Evolutionary conservation across 2,329 filamentous ascomycete genomes (phyloP), one percentile per base, ranked within the genome.

Genomic region (Penicillium concentricum): DNA sequence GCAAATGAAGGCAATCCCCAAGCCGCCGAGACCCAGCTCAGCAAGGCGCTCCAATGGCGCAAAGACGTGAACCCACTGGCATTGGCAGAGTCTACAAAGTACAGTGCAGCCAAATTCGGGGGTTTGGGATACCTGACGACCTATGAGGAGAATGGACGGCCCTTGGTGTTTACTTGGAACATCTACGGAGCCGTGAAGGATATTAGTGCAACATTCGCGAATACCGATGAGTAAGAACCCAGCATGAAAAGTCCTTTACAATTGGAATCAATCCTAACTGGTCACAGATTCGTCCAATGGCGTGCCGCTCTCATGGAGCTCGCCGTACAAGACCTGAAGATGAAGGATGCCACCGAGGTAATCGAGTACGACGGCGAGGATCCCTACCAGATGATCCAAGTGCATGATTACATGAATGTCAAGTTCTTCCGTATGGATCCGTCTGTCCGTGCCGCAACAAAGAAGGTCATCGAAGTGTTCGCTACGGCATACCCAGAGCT

Each of bases 371-470:
- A 79, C 35, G 83, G 82, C 16, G 77, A 81, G 10, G 93, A 97
- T 70, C 90, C 89, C 1, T 95, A 96, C 78, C 90, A 93, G 76
- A 92, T 95, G 79, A 84, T 90, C 67, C 92, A 97, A 76, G 87
- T 97, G 28, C 93, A 97, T 77, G 93, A 97, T 79, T 97, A 97
- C 81, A 85, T 90, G 66, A 87, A 86, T 61, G 87, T 96, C 71
- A 91, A 87, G 69, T 96, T 97, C 81, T 81, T 97, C 65, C 87
- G 91, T 58, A 87, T 90, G 79, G 88, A 93, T 55, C 84, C 89
- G 0, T 80, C 83, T 56, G 87, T 94, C 75, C 92, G 90, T 74
- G 82, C 86, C 4, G 89, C 90, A 16, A 89, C 86, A 62, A 87
- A 86, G 69, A 86, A 92, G 77, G 92, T 90, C 44, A 95, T 97